Conservation (phyloP, 495 filamentous ascomycete species). For the Penicillium coffeae region DNA sequence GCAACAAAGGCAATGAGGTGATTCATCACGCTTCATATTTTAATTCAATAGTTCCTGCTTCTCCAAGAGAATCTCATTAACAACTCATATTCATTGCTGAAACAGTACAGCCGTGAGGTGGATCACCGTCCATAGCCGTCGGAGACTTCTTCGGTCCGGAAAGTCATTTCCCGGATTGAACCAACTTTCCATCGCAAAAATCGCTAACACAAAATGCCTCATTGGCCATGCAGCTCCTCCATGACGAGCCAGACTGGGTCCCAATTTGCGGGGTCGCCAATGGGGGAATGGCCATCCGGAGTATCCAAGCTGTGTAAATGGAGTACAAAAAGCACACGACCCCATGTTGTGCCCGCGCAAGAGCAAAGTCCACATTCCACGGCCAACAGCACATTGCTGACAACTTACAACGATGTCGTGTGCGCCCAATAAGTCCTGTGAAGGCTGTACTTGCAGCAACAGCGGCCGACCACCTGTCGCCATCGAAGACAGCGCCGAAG, state of each 20-base stretch:
- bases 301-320: neutral
- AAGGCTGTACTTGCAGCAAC: conserved; percentile 36
- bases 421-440: conserved; percentile 30
- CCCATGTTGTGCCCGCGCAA: neutral
- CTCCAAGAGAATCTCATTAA: too few relatives aligned
- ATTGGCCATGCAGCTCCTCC: neutral
- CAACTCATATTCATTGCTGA: too few relatives aligned
- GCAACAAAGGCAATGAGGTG: too few relatives aligned
- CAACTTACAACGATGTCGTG: conserved; percentile 31
- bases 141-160: too few relatives aligned
- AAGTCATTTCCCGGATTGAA: too few relatives aligned
- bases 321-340: conserved; percentile 1
- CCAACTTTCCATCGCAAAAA: too few relatives aligned
- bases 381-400: neutral
- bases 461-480: conserved; percentile 10
- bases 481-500: conserved; percentile 24
- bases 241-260: neutral
- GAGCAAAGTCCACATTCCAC: neutral
- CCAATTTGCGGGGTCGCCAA: conserved; percentile 3
- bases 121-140: too few relatives aligned
- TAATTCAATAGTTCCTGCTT: too few relatives aligned
- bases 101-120: too few relatives aligned
- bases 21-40: too few relatives aligned
- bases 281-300: neutral
- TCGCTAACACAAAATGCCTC: too few relatives aligned